phyloP scores from a whole-genome alignment of 768 basidiomycete genomes.

The Zangia roseola region DNA sequence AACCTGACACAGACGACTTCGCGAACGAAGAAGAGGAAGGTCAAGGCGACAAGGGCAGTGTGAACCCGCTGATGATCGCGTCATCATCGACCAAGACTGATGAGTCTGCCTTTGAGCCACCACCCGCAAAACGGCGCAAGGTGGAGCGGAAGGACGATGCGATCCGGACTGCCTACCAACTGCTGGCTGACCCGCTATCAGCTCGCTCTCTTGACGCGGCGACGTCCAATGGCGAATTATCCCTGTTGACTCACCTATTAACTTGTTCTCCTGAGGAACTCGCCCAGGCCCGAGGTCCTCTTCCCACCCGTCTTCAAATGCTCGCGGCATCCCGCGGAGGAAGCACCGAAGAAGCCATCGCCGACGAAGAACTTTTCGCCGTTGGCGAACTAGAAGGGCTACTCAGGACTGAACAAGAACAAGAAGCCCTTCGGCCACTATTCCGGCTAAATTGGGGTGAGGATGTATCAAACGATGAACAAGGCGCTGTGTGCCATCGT shows the following conservation, averaged over 20 bases:
- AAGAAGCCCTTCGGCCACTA: conserved; percentile 38
- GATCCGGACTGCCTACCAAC: conserved; percentile 49
- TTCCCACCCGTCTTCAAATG: conserved; percentile 66
- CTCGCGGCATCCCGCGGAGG: conserved; percentile 60
- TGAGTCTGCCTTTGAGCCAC: conserved; percentile 2
- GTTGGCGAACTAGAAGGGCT: conserved; percentile 66
- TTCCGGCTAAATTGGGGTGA: conserved; percentile 39
- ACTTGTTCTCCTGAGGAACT: conserved; percentile 38
- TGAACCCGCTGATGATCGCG: conserved; percentile 8
- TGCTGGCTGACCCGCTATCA: conserved; percentile 59
- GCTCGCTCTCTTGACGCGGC: conserved; percentile 20
- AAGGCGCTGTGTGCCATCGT: conserved; percentile 1
- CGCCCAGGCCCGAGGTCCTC: conserved; percentile 21
- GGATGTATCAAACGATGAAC: conserved; percentile 28
- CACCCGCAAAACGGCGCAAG: conserved; percentile 33
- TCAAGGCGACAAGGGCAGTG: conserved; percentile 20
- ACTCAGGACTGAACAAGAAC: conserved; percentile 53
- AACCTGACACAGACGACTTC: conserved; percentile 31
- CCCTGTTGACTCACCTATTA: conserved; percentile 55
- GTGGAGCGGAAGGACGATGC: conserved; percentile 21
- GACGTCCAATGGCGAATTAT: conserved; percentile 17
- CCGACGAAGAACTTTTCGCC: conserved; percentile 71
- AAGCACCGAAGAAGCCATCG: conserved; percentile 45
- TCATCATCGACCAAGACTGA: conserved; percentile 6
- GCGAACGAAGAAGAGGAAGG: conserved; percentile 34